Percentiles rank a stretch among this genome's conserved stretches.
Evolutionary conservation across 441 rosid species (phyloP).

Genomic region (Adansonia grandidieri): DNA sequence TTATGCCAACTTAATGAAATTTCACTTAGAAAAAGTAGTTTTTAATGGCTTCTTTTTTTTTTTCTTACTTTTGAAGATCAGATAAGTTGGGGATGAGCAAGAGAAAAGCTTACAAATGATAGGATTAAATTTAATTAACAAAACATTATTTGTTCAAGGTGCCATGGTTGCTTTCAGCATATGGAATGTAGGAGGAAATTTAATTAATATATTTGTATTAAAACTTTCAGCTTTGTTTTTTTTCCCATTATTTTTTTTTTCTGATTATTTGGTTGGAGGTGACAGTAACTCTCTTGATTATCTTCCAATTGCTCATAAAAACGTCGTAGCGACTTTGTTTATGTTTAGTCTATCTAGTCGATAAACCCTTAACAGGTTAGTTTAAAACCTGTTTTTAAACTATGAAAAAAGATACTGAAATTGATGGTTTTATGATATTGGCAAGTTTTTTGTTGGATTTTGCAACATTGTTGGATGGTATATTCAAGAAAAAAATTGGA

Average conservation of each 20-base stretch:
- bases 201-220: not conserved
- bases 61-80: conserved; percentile 42
- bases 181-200: conserved; percentile 90
- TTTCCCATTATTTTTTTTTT: not conserved
- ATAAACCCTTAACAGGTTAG: conserved; percentile 81
- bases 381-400: not conserved
- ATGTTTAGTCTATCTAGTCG: conserved; percentile 97
- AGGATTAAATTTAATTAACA: conserved; percentile 81
- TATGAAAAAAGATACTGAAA: not conserved
- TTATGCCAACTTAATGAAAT: not conserved
- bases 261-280: conserved; percentile 42
- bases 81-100: conserved; percentile 81
- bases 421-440: not conserved
- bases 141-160: conserved; percentile 75
- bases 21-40: not conserved
- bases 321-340: conserved; percentile 82
- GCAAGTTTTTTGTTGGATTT: conserved; percentile 20
- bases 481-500: conserved; percentile 86
- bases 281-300: conserved; percentile 68
- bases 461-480: conserved; percentile 83
- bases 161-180: conserved; percentile 80
- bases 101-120: conserved; percentile 64
- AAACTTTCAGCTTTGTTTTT: not conserved
- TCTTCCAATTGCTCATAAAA: conserved; percentile 90
- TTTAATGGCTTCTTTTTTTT: not conserved